phyloP scores from a whole-genome alignment of 768 basidiomycete species.

The Lyophyllum shimeji region DNA sequence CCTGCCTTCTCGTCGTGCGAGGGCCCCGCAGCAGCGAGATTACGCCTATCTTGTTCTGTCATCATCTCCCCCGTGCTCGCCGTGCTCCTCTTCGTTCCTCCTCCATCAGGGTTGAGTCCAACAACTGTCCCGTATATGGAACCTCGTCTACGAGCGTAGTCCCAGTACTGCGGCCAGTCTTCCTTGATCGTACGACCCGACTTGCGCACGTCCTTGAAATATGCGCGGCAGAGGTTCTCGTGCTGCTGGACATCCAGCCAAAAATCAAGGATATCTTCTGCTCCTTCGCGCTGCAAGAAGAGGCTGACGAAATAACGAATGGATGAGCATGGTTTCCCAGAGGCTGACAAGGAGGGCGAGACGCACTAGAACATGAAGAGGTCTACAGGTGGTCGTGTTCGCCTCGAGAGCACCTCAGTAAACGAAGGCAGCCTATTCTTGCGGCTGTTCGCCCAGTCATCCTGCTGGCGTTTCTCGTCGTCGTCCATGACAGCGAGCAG shows the following conservation, averaged over 20 bases:
- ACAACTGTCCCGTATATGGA: slow-evolving; percentile 93
- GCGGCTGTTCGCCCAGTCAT: slow-evolving; percentile 73
- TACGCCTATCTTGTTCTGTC: slow-evolving; percentile 68
- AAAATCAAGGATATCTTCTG: slow-evolving; percentile 96
- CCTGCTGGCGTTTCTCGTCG: slow-evolving; percentile 59
- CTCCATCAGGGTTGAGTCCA: slow-evolving; percentile 60
- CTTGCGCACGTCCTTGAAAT: slow-evolving; percentile 98
- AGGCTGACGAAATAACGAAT: slow-evolving; percentile 48
- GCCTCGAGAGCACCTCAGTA: slow-evolving; percentile 86
- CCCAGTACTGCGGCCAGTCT: slow-evolving; percentile 99
- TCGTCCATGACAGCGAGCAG: slow-evolving; percentile 44
- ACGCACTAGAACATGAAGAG: slow-evolving; percentile 99
- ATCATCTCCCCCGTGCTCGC: slow-evolving; percentile 75
- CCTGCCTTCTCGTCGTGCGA: slow-evolving; percentile 42
- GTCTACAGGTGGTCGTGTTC: slow-evolving; percentile 93
- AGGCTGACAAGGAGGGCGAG: not conserved
- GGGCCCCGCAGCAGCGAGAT: slow-evolving; percentile 47
- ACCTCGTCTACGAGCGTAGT: slow-evolving; percentile 87
- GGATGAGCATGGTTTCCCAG: not conserved
- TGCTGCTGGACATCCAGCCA: slow-evolving; percentile 99
- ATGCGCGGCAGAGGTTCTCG: slow-evolving; percentile 96
- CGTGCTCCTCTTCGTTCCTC: slow-evolving; percentile 73
- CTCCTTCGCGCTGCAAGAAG: slow-evolving; percentile 93
- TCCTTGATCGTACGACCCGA: slow-evolving; percentile 91
- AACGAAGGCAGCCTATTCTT: slow-evolving; percentile 83